Percentiles rank a stretch among this genome's conserved stretches.
These are phyloP conservation scores for Cyberlindnera euphorbiiphila DNA, from an alignment of 805 yeast species.

Conservation along the genomic window DNA sequence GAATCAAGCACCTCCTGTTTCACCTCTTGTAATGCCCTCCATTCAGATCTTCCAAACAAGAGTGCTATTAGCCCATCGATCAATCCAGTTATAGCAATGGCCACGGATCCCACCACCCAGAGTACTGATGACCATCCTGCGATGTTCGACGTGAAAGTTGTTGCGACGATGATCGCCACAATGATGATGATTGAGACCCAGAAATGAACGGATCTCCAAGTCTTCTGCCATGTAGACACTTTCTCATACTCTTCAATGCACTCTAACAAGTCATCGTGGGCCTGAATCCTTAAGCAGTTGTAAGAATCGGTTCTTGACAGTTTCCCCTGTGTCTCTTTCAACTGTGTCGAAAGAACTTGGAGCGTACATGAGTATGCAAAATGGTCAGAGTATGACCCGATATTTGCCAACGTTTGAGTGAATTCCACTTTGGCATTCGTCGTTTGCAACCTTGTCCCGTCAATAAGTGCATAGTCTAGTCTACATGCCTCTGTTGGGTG, in stretches of 20 bases:
- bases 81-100: constrained; percentile 61
- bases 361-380: constrained; percentile 67
- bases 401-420: constrained; percentile 58
- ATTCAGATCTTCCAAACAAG: constrained; percentile 77
- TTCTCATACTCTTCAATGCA: constrained; percentile 41
- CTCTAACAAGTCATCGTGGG: constrained; percentile 33
- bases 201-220: constrained; percentile 67
- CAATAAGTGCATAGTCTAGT: constrained; percentile 84
- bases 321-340: not conserved
- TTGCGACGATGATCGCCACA: constrained; percentile 50
- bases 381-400: constrained; percentile 88
- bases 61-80: constrained; percentile 75
- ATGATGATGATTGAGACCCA: constrained; percentile 47
- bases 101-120: constrained; percentile 51
- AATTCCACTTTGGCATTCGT: constrained; percentile 67
- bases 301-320: not conserved
- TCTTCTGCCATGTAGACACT: constrained; percentile 55
- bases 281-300: not conserved
- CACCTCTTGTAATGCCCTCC: constrained; percentile 73
- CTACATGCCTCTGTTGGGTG: constrained; percentile 54
- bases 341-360: constrained; percentile 23
- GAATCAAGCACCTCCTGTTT: constrained; percentile 55
- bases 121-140: constrained; percentile 66
- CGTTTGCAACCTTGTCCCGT: constrained; percentile 48
- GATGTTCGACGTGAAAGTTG: constrained; percentile 53